Evolutionary conservation across 2,329 filamentous ascomycete species (phyloP).

Genomic region (Fusarium albosuccineum): DNA sequence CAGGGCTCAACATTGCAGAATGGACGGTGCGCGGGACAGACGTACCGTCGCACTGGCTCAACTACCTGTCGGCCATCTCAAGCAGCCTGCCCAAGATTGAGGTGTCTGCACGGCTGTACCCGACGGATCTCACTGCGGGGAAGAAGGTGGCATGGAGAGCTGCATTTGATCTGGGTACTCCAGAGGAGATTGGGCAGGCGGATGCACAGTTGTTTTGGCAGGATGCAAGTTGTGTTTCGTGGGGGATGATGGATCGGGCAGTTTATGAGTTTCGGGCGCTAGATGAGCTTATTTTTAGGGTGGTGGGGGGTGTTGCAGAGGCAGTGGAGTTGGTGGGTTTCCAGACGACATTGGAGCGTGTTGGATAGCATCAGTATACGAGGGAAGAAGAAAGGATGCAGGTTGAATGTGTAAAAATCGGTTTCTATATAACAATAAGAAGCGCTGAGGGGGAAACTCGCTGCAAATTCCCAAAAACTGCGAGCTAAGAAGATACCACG

Average conservation of each 20-base stretch:
- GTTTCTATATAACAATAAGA: too few species aligned
- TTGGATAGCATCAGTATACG: too few species aligned
- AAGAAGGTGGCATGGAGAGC: conserved; percentile 3
- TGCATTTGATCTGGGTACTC: background rate
- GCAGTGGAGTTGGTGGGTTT: conserved; percentile 15
- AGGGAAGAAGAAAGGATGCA: too few species aligned
- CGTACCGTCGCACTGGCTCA: conserved; percentile 4
- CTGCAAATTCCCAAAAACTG: too few species aligned
- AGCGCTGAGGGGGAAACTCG: too few species aligned
- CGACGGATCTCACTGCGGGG: background rate
- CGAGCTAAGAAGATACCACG: too few species aligned
- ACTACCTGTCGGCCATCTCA: background rate
- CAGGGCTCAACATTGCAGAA: background rate
- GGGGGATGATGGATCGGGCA: conserved; percentile 1
- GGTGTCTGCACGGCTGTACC: background rate
- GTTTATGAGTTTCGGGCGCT: conserved; percentile 4
- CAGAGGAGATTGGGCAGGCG: background rate
- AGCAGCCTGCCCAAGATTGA: background rate
- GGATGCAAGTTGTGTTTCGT: conserved; percentile 15
- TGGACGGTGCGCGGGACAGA: conserved; percentile 20
- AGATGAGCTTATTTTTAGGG: conserved; percentile 18
- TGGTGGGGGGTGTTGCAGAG: background rate
- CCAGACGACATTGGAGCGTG: background rate
- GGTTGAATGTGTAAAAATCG: too few species aligned
- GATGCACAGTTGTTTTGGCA: conserved; percentile 10